These are phyloP conservation scores for Oidium heveae DNA, from an alignment of 2,329 filamentous ascomycete species.

Conservation along the genomic window DNA sequence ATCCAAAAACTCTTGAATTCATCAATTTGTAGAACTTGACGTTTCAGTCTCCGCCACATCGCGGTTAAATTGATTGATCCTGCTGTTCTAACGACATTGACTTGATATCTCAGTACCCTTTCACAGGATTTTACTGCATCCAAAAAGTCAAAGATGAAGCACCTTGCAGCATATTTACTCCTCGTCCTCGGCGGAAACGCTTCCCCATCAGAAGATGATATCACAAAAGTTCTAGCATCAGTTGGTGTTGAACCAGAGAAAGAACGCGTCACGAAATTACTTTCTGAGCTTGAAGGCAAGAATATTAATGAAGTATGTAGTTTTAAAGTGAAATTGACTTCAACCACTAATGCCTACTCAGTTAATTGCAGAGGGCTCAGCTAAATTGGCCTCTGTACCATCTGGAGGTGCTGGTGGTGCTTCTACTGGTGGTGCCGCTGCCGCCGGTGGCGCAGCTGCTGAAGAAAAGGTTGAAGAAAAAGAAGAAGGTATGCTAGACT, in stretches of 20 bases:
- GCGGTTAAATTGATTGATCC: slow-evolving; percentile 99
- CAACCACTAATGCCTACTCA: slow-evolving; percentile 18
- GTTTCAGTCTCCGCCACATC: slow-evolving; percentile 92
- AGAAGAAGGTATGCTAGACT: slow-evolving; percentile 52
- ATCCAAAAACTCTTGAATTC: too few species aligned
- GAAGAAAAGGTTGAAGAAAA: slow-evolving; percentile 43
- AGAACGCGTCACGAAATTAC: slow-evolving; percentile 64
- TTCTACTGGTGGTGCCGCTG: slow-evolving; percentile 36
- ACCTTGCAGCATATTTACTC: slow-evolving; percentile 97
- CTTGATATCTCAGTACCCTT: slow-evolving; percentile 1
- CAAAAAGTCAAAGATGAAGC: slow-evolving; percentile 68
- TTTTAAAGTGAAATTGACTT: slow-evolving; percentile 4
- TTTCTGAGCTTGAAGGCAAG: slow-evolving; percentile 82
- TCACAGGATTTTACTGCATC: slow-evolving; percentile 6
- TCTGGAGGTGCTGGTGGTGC: slow-evolving; percentile 57
- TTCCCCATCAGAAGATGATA: slow-evolving; percentile 60
- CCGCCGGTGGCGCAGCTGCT: slow-evolving; percentile 38
- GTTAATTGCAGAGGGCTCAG: slow-evolving; percentile 73
- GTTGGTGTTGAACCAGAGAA: slow-evolving; percentile 87
- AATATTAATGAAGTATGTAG: slow-evolving; percentile 62
- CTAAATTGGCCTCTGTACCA: slow-evolving; percentile 94
- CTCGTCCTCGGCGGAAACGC: slow-evolving; percentile 82
- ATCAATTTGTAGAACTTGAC: slow-evolving; percentile 37
- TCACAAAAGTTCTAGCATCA: slow-evolving; percentile 73
- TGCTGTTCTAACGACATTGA: slow-evolving; percentile 36